Percentiles rank a stretch among this genome's conserved stretches.
Evolutionary conservation across 2,329 filamentous ascomycete genomes (phyloP).

Genomic region (Plectosphaerella cucumerina): DNA sequence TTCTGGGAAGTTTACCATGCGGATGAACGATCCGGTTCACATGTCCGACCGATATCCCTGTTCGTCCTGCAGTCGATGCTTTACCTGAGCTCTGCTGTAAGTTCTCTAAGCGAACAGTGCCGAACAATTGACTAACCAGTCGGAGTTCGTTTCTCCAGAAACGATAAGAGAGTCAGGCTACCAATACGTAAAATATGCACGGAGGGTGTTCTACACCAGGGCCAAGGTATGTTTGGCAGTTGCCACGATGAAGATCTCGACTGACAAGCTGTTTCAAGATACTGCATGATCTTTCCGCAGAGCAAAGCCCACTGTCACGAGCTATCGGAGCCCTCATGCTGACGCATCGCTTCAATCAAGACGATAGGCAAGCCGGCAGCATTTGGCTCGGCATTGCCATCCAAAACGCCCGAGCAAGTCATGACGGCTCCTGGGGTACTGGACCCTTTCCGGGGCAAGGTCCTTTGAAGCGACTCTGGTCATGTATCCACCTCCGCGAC

Average conservation of each 20-base stretch:
- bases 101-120: not conserved
- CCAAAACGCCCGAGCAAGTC: not conserved
- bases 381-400: not conserved
- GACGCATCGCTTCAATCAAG: not conserved
- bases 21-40: not conserved
- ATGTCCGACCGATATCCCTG: slow-evolving; percentile 3
- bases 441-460: not conserved
- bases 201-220: not conserved
- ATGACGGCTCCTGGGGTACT: not conserved
- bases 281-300: not conserved
- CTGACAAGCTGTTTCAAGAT: not conserved
- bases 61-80: not conserved
- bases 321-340: not conserved
- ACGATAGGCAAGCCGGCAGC: not conserved
- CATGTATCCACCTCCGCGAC: not conserved
- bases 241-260: too few relatives aligned
- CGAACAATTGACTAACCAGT: not conserved
- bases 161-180: not conserved
- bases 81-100: not conserved
- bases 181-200: not conserved
- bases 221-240: not conserved
- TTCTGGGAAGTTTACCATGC: slow-evolving; percentile 6
- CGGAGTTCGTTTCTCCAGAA: not conserved
- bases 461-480: not conserved
- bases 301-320: not conserved